Evolutionary conservation across 345 rosid species (phyloP).

Genomic region (Rhizophora mangle): DNA sequence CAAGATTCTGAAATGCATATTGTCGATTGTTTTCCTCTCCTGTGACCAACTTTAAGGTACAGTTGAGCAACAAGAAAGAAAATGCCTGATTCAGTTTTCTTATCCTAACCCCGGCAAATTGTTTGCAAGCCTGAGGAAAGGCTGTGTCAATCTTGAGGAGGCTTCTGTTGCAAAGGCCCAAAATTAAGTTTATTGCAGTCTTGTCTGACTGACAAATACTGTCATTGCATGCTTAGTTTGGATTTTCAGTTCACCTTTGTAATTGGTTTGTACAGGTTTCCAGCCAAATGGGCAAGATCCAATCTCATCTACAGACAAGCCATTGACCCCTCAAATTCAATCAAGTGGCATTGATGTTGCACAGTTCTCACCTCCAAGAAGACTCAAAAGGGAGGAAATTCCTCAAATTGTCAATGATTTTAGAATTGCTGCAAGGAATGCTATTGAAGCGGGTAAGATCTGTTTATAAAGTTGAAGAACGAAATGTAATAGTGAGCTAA

Average conservation of each 20-base stretch:
- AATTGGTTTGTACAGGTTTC: slow-evolving; percentile 30
- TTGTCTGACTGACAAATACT: no score
- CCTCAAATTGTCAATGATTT: slow-evolving; percentile 58
- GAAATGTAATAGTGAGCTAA: neutral
- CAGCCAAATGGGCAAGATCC: slow-evolving; percentile 72
- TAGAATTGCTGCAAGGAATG: slow-evolving; percentile 66
- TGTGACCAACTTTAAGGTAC: no score
- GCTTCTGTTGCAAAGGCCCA: neutral
- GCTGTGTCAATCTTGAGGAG: neutral
- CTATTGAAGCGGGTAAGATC: slow-evolving; percentile 59
- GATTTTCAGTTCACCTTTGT: neutral
- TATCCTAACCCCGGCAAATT: neutral
- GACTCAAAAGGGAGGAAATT: slow-evolving; percentile 52
- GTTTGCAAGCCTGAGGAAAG: neutral
- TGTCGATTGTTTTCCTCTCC: no score
- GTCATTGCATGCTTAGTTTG: no score
- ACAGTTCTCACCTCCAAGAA: slow-evolving; percentile 53
- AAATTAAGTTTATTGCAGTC: neutral
- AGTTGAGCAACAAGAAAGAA: no score
- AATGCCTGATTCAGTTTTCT: no score
- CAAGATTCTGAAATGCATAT: no score
- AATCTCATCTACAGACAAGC: slow-evolving; percentile 54
- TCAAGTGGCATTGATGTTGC: slow-evolving; percentile 39
- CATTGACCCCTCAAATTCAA: slow-evolving; percentile 39
- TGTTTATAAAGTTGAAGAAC: neutral